Percentiles rank a stretch among this genome's conserved stretches.
phyloP scores from a whole-genome alignment of 2,329 filamentous ascomycete species.

The Stagonosporopsis cucurbitacearum region DNA sequence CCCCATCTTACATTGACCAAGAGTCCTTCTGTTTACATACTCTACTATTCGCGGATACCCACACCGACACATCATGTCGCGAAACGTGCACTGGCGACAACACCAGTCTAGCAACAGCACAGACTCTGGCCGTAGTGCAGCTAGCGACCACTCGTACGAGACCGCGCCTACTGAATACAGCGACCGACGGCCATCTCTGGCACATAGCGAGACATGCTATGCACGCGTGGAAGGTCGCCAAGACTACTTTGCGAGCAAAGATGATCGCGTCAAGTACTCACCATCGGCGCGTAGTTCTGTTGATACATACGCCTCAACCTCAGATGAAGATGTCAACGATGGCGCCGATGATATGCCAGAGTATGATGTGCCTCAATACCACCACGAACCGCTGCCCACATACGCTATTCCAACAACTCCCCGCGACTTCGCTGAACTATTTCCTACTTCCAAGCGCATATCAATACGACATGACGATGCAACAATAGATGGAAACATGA shows the following conservation, averaged over 20 bases:
- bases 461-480: constrained; percentile 89
- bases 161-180: constrained; percentile 47
- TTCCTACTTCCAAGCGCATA: constrained; percentile 82
- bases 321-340: constrained; percentile 62
- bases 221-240: constrained; percentile 37
- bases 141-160: constrained; percentile 42
- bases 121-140: constrained; percentile 39
- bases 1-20: constrained; percentile 14
- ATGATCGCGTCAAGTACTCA: constrained; percentile 23
- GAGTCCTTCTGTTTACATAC: constrained; percentile 16
- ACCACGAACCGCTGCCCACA: constrained; percentile 66
- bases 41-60: constrained; percentile 17
- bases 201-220: constrained; percentile 41
- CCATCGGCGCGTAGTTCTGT: constrained; percentile 63
- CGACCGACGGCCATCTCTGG: constrained; percentile 35
- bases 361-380: constrained; percentile 66
- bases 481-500: constrained; percentile 94
- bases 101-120: constrained; percentile 44
- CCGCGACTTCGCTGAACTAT: constrained; percentile 80
- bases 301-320: constrained; percentile 82
- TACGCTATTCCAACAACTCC: constrained; percentile 79
- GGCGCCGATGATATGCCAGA: constrained; percentile 54
- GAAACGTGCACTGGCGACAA: constrained; percentile 41
- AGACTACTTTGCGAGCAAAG: constrained; percentile 31
- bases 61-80: constrained; percentile 39